These are phyloP conservation scores for Hypsizygus marmoreus DNA, from an alignment of 768 basidiomycete genomes.

Conservation along the genomic window DNA sequence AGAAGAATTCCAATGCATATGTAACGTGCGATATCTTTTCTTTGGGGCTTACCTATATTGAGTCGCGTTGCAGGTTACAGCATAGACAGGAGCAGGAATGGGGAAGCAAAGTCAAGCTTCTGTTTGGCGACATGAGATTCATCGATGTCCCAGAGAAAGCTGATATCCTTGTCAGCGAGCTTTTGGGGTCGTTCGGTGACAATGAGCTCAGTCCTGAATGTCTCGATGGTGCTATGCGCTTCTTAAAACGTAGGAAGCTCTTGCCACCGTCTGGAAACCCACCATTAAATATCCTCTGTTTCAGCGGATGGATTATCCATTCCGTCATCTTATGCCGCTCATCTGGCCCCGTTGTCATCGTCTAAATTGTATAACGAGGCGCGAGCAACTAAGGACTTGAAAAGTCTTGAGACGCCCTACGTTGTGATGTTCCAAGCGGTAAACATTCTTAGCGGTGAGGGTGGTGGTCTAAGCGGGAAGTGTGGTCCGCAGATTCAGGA, in stretches of 20 bases:
- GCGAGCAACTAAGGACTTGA: slow-evolving; percentile 59
- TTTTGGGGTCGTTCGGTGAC: slow-evolving; percentile 96
- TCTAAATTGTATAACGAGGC: slow-evolving; percentile 91
- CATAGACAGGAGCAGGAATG: slow-evolving; percentile 81
- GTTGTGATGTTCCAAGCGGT: slow-evolving; percentile 98
- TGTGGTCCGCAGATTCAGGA: slow-evolving; percentile 89
- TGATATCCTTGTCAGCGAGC: slow-evolving; percentile 94
- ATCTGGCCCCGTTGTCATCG: slow-evolving; percentile 92
- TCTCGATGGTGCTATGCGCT: slow-evolving; percentile 92
- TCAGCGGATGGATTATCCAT: slow-evolving; percentile 93
- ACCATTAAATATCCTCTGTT: no score
- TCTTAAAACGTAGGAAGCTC: slow-evolving; percentile 65
- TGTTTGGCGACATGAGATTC: slow-evolving; percentile 95
- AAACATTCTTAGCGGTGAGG: slow-evolving; percentile 82
- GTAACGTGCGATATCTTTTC: slow-evolving; percentile 62
- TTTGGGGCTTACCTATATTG: slow-evolving; percentile 14
- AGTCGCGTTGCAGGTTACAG: slow-evolving; percentile 64
- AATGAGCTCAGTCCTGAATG: slow-evolving; percentile 99
- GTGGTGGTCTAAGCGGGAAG: slow-evolving; percentile 57
- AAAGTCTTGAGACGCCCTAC: slow-evolving; percentile 90
- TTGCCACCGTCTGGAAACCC: neutral
- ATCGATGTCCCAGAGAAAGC: slow-evolving; percentile 82
- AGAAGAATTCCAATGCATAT: slow-evolving; percentile 96
- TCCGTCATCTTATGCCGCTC: slow-evolving; percentile 93
- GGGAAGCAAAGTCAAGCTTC: slow-evolving; percentile 73